These are phyloP conservation scores for Suillus paluster DNA, from an alignment of 768 basidiomycete genomes.

Conservation along the genomic window DNA sequence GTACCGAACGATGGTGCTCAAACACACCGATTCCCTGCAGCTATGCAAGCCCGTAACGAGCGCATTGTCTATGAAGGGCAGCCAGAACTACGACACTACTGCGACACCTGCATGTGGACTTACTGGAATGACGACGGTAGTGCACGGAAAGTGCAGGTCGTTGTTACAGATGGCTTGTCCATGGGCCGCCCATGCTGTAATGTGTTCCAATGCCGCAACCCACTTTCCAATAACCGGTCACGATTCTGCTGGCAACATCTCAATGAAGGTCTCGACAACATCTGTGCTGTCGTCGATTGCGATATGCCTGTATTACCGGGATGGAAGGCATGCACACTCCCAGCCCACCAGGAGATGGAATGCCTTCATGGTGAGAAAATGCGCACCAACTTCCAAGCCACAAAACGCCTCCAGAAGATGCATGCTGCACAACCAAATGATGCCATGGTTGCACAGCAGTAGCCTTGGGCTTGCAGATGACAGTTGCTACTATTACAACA, in stretches of 20 bases:
- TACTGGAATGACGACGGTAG: constrained; percentile 11
- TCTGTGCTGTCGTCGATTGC: constrained; percentile 23
- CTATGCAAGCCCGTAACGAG: not conserved
- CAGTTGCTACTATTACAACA: too few relatives aligned
- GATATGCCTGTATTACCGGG: constrained; percentile 9
- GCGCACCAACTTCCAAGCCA: constrained; percentile 29
- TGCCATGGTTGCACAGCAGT: not conserved
- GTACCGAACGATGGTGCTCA: constrained; percentile 30
- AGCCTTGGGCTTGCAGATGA: too few relatives aligned
- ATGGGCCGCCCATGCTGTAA: constrained; percentile 24
- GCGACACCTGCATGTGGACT: not conserved
- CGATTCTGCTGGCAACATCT: constrained; percentile 21
- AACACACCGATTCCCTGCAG: constrained; percentile 27
- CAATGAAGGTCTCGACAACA: not conserved
- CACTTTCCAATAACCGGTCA: constrained; percentile 18
- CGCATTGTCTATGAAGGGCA: not conserved
- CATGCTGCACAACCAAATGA: constrained; percentile 16
- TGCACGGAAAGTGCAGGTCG: constrained; percentile 7
- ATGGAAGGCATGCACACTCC: constrained; percentile 22
- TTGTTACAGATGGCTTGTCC: constrained; percentile 26
- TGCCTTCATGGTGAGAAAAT: not conserved
- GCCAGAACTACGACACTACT: not conserved
- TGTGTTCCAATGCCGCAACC: constrained; percentile 10
- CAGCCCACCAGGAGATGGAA: constrained; percentile 20
- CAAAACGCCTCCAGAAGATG: constrained; percentile 22